Evolutionary conservation across 768 basidiomycete genomes (phyloP).

Genomic region (Cystobasidium ongulense): DNA sequence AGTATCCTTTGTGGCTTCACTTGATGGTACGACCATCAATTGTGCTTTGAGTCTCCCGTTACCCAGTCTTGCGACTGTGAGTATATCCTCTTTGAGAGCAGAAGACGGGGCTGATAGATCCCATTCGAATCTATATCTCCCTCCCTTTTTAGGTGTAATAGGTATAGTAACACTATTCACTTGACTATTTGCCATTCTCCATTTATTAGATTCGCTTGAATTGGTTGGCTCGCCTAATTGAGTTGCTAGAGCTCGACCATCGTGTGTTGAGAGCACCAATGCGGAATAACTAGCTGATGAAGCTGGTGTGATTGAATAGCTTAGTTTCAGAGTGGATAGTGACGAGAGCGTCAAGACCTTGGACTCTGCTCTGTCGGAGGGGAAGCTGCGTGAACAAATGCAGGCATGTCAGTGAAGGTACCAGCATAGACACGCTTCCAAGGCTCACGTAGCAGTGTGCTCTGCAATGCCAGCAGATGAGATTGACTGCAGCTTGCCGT

Average conservation of each 20-base stretch:
- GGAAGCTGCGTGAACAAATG: not conserved
- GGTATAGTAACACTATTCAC: not conserved
- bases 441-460: not conserved
- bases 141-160: conserved; percentile 23
- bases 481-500: conserved; percentile 28
- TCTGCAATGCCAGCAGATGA: conserved; percentile 27
- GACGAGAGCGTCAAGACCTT: conserved; percentile 1
- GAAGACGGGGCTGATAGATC: conserved; percentile 12
- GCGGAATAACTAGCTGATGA: not conserved
- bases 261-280: not conserved
- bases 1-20: not conserved
- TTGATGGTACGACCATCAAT: not conserved
- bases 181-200: not conserved
- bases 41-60: conserved; percentile 10
- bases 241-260: not conserved
- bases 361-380: conserved; percentile 1
- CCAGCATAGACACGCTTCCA: not conserved
- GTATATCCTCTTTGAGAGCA: conserved; percentile 14
- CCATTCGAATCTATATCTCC: conserved; percentile 27
- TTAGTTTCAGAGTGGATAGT: conserved; percentile 21
- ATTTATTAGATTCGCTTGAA: not conserved
- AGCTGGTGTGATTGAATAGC: not conserved
- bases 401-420: not conserved
- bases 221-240: not conserved
- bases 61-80: not conserved